A percentile compares a stretch with the other conserved stretches of the same genome.
These are phyloP conservation scores for Sporisorium scitamineum DNA, from an alignment of 1,284 basidiomycete species.

Conservation along the genomic window DNA sequence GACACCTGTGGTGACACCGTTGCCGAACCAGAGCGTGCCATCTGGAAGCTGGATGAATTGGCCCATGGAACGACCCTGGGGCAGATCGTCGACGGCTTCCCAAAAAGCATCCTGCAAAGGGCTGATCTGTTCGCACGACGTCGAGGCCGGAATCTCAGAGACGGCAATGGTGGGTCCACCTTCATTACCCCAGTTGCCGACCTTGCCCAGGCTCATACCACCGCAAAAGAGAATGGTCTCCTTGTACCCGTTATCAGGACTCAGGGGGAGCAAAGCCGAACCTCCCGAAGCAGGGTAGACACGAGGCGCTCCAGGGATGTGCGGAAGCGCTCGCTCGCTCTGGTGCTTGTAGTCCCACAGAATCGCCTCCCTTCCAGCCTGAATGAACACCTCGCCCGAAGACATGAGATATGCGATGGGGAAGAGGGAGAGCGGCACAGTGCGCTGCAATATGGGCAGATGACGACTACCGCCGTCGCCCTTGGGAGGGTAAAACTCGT, in stretches of 20 bases:
- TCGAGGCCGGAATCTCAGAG: constrained; percentile 47
- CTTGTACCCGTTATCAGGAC: constrained; percentile 53
- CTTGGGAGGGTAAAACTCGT: constrained; percentile 63
- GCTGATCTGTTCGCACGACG: constrained; percentile 59
- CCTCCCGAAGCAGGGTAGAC: constrained; percentile 63
- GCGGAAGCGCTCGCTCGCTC: constrained; percentile 49
- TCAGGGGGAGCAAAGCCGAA: constrained; percentile 57
- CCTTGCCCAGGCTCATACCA: constrained; percentile 52
- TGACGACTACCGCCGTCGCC: constrained; percentile 31
- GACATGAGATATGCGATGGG: constrained; percentile 62
- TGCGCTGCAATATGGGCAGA: constrained; percentile 48
- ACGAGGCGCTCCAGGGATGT: constrained; percentile 50
- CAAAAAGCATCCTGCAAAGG: constrained; percentile 47
- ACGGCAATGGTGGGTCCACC: constrained; percentile 53
- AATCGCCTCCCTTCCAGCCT: constrained; percentile 53
- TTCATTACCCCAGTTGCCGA: constrained; percentile 58
- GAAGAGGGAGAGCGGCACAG: constrained; percentile 60
- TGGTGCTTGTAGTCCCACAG: constrained; percentile 53
- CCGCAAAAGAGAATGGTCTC: constrained; percentile 64
- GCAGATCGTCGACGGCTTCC: constrained; percentile 51
- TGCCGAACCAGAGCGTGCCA: constrained; percentile 61
- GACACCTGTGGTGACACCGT: constrained; percentile 62
- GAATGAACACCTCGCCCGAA: constrained; percentile 57
- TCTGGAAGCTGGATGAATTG: constrained; percentile 62
- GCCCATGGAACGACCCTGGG: constrained; percentile 58